Percentiles rank a stretch among this genome's conserved stretches.
Evolutionary conservation across 352 stramenopile genomes (phyloP).

Genomic region (Thalassiosira allenii): DNA sequence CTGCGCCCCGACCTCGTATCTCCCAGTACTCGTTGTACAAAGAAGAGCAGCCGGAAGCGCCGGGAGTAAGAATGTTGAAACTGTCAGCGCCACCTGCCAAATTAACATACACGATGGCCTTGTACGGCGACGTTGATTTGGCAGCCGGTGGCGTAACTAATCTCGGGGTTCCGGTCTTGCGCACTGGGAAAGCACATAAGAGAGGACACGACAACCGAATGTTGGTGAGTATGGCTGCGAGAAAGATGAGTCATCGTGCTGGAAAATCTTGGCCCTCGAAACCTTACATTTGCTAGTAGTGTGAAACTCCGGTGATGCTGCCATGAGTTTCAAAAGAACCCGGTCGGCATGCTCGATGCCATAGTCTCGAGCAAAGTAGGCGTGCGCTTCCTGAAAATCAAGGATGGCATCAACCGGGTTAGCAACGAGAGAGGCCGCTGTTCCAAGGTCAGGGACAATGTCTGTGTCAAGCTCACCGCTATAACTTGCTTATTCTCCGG

Average conservation of each 20-base stretch:
- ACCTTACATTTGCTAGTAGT: constrained; percentile 33
- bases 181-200: not conserved
- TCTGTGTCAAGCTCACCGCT: not conserved
- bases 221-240: not conserved
- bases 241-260: not conserved
- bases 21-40: constrained; percentile 68
- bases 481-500: constrained; percentile 54
- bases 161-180: constrained; percentile 30
- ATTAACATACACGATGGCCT: constrained; percentile 76
- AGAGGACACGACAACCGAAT: constrained; percentile 16
- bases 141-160: constrained; percentile 6
- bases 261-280: not conserved
- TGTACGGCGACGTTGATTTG: constrained; percentile 57
- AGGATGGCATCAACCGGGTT: not conserved
- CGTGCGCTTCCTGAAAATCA: constrained; percentile 23
- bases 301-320: constrained; percentile 74
- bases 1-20: constrained; percentile 38
- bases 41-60: constrained; percentile 11
- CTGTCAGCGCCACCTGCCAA: constrained; percentile 65
- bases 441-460: not conserved
- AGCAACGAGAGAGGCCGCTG: too few species aligned
- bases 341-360: constrained; percentile 44
- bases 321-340: constrained; percentile 64
- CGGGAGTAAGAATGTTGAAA: constrained; percentile 68
- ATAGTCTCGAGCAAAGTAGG: constrained; percentile 28